phyloP scores from a whole-genome alignment of 2,329 filamentous ascomycete genomes.

The Cladobotryum mycophilum region DNA sequence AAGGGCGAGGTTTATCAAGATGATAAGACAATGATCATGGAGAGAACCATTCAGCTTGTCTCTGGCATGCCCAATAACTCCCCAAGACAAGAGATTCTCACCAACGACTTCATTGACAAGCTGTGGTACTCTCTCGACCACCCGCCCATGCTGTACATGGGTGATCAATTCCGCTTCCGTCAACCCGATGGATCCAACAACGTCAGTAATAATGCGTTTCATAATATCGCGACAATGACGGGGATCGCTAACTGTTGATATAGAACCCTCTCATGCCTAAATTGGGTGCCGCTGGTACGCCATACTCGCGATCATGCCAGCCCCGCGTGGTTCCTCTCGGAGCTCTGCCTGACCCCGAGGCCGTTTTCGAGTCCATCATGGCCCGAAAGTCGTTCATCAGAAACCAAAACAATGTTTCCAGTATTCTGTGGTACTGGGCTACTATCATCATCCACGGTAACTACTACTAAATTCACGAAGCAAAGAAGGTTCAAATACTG shows the following conservation, averaged over 20 bases:
- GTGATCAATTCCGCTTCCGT: constrained; percentile 58
- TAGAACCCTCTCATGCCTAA: constrained; percentile 59
- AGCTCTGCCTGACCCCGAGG: constrained; percentile 59
- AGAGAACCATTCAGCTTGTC: constrained; percentile 64
- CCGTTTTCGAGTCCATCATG: constrained; percentile 59
- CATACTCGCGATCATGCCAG: constrained; percentile 60
- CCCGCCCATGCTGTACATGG: constrained; percentile 60
- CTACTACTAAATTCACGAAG: constrained; percentile 6
- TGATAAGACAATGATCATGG: constrained; percentile 74
- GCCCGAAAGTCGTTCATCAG: constrained; percentile 41
- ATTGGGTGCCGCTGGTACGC: constrained; percentile 60
- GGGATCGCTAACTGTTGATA: background rate
- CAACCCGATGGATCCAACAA: constrained; percentile 66
- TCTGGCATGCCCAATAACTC: constrained; percentile 58
- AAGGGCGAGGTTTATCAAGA: constrained; percentile 58
- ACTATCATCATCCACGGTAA: constrained; percentile 66
- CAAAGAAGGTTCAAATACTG: background rate
- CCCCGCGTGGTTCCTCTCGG: constrained; percentile 54
- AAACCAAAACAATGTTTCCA: constrained; percentile 68
- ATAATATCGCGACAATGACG: background rate
- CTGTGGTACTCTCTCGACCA: constrained; percentile 69
- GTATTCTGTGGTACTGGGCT: constrained; percentile 66
- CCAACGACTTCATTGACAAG: constrained; percentile 60
- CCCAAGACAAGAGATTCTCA: constrained; percentile 54
- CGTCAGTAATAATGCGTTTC: constrained; percentile 24